phyloP scores from a whole-genome alignment of 2,329 filamentous ascomycete genomes.

The Hymenoscyphus fructigenus region DNA sequence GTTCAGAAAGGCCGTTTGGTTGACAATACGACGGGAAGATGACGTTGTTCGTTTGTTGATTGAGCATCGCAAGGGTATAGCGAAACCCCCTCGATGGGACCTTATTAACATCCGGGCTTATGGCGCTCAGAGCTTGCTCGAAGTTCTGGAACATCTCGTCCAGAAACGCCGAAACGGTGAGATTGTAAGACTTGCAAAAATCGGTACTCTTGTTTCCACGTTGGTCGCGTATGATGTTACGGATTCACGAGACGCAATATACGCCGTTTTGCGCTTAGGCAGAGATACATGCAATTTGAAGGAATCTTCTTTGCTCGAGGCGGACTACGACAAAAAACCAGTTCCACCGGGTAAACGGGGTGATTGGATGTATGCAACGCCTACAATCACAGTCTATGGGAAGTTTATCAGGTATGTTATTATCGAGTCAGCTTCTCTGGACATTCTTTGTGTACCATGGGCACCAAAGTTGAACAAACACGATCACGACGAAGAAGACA shows the following conservation, averaged over 20 bases:
- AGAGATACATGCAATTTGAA: background rate
- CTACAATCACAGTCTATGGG: background rate
- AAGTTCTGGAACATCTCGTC: background rate
- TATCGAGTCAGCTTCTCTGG: background rate
- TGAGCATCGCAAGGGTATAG: background rate
- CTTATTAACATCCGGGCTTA: background rate
- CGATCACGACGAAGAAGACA: background rate
- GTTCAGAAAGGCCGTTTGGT: background rate
- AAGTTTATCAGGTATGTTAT: background rate
- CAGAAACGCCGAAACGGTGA: background rate
- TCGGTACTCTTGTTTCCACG: background rate
- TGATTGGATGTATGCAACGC: background rate
- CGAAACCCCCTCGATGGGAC: background rate
- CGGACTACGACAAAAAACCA: background rate
- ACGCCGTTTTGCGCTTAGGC: background rate
- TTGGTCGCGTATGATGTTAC: background rate
- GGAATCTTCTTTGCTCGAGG: background rate
- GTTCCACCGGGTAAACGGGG: background rate
- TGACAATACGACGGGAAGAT: background rate
- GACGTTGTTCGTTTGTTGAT: background rate
- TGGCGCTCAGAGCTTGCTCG: background rate
- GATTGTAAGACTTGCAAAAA: background rate
- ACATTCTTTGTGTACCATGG: constrained; percentile 2
- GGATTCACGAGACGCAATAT: background rate
- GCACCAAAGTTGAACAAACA: no score